A percentile compares a stretch with the other conserved stretches of the same genome.
These are phyloP conservation scores for Fusarium sp. DNA, from an alignment of 2,329 filamentous ascomycete species.

Conservation along the genomic window DNA sequence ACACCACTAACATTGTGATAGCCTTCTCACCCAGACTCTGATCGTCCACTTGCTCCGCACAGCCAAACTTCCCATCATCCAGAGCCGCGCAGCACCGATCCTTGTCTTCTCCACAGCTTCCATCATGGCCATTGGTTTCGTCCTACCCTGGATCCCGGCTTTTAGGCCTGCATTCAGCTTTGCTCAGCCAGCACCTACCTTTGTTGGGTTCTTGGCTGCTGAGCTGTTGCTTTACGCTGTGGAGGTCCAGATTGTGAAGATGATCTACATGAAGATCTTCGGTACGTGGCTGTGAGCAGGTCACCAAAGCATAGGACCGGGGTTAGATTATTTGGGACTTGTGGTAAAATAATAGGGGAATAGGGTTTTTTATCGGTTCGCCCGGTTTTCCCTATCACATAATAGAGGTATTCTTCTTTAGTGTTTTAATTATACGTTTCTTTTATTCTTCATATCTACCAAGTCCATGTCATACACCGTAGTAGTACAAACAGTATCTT, in stretches of 20 bases:
- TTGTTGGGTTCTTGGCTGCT: background rate
- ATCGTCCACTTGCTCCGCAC: background rate
- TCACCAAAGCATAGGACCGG: too few species aligned
- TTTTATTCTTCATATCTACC: background rate
- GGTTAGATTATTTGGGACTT: too few species aligned
- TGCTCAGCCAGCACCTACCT: background rate
- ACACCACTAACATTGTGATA: background rate
- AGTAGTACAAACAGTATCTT: too few species aligned
- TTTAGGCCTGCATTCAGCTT: background rate
- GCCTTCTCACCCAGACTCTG: background rate
- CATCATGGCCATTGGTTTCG: background rate
- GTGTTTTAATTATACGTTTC: too few species aligned
- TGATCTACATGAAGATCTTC: background rate
- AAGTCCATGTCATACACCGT: too few species aligned
- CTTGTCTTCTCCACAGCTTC: background rate
- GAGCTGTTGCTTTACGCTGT: background rate
- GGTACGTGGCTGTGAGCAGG: background rate
- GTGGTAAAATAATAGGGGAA: too few species aligned
- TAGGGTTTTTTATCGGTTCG: background rate
- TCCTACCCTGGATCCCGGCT: background rate
- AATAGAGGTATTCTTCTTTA: background rate
- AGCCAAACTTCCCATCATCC: accelerated
- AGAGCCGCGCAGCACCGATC: background rate
- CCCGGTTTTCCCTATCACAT: background rate
- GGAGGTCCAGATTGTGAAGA: background rate